These are phyloP conservation scores for Xylariomycetidae sp. DNA, from an alignment of 2,329 filamentous ascomycete species.

Conservation along the genomic window DNA sequence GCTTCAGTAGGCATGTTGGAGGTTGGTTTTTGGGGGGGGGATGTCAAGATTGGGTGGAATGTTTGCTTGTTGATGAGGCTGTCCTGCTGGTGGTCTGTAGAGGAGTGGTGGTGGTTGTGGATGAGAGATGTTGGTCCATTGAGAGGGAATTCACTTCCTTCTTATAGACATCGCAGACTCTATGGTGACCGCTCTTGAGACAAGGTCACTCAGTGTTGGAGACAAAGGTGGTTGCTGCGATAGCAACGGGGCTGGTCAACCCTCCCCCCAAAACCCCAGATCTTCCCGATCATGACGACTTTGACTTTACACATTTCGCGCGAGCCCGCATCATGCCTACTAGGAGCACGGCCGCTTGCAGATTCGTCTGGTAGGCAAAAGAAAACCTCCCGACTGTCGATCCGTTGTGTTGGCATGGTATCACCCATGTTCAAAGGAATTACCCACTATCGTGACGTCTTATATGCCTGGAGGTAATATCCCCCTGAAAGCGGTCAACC, in stretches of 20 bases:
- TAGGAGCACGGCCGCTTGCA: too few relatives aligned
- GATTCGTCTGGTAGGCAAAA: too few relatives aligned
- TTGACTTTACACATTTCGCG: constrained; percentile 6
- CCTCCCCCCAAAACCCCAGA: constrained; percentile 2
- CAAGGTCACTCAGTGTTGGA: too few relatives aligned
- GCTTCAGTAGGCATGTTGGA: constrained; percentile 43
- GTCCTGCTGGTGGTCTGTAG: not conserved
- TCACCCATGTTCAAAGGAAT: too few relatives aligned
- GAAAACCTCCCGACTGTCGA: too few relatives aligned
- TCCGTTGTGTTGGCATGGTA: too few relatives aligned
- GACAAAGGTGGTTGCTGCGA: not conserved
- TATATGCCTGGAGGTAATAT: too few relatives aligned
- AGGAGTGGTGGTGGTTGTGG: not conserved
- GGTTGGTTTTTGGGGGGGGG: not conserved
- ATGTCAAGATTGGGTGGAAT: too few relatives aligned
- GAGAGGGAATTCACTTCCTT: constrained; percentile 1
- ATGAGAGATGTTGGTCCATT: not conserved
- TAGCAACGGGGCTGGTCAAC: not conserved
- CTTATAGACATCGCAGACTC: constrained; percentile 8
- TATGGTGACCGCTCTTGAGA: too few relatives aligned
- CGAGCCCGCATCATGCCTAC: too few relatives aligned
- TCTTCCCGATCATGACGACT: constrained; percentile 14
- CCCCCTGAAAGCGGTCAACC: too few relatives aligned
- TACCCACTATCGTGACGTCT: too few relatives aligned
- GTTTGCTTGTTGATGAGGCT: not conserved